Evolutionary conservation across 2,329 filamentous ascomycete genomes (phyloP), one percentile per base, ranked within the genome.

Genomic region (Colletotrichum orchidophilum): DNA sequence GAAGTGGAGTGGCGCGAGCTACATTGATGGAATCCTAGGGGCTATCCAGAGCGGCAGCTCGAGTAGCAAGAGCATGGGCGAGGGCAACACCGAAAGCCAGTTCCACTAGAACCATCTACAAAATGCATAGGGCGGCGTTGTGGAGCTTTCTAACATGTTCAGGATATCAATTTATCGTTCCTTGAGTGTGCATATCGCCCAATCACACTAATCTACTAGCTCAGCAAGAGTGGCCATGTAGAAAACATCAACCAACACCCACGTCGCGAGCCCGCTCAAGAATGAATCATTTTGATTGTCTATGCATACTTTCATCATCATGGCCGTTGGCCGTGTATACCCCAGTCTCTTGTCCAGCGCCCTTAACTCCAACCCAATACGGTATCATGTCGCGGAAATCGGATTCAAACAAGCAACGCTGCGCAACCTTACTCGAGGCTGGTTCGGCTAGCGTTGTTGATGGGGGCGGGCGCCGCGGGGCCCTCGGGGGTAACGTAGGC

Each of bases 21-120:
- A 97, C 79, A 93, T 98, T 75, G 95, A 98, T 80, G 95, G 95
- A 3, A 96, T 98, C 57, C 80, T 98, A 35, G 95, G 95, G 0
- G 91, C 93, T 5, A 97, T 98, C 62, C 94, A 97, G 83, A 97
- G 94, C 77, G 96, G 95, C 26, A 97, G 93, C 83, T 95, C 92
- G 67, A 92, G 93, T 65, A 97, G 90, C 80, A 95, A 91, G 88
- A 96, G 94, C 80, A 97, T 98, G 96, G 96, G 96, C 1, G 93
- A 96, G 57, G 96, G 96, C 1, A 97, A 96, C 80, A 98, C 96
- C 0, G 96, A 98, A 82, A 87, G 88, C 0, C 90, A 92, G 77
- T 92, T 92, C 65, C 69, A 83, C 71, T 83, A 60, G 13, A 50
- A 63, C 64, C 65, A 71, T 74, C 63, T 64, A 68, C 24, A 33